Percentiles rank a stretch among this genome's conserved stretches.
These are phyloP conservation scores for Coemansia sp. DNA, from an alignment of 192 early-diverging fungal species.

Conservation along the genomic window DNA sequence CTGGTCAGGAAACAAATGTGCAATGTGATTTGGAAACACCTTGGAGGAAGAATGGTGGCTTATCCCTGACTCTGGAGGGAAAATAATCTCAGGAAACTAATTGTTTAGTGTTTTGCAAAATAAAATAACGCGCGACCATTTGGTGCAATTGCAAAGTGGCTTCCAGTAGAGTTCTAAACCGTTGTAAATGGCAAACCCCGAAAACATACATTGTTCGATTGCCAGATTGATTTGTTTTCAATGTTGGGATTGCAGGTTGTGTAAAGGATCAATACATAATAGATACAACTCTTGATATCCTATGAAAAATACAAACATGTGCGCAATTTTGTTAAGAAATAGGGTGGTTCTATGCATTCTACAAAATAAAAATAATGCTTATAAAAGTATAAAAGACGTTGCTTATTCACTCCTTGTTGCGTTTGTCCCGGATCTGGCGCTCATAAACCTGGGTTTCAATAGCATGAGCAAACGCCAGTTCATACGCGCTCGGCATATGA, in stretches of 20 bases:
- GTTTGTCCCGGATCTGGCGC: conserved; percentile 31
- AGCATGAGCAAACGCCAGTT: conserved; percentile 49
- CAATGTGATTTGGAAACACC: not conserved
- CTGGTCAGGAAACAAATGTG: not conserved
- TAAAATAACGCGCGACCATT: not conserved
- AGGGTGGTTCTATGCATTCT: not conserved
- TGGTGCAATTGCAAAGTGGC: not conserved
- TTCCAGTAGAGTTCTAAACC: not conserved
- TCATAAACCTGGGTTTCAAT: conserved; percentile 53
- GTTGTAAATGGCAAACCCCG: not conserved
- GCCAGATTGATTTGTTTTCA: not conserved
- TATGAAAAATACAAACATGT: not conserved
- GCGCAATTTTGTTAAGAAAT: not conserved
- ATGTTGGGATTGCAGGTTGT: not conserved
- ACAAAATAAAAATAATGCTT: conserved; percentile 1
- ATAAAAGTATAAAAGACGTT: not conserved
- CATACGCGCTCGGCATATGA: conserved; percentile 55
- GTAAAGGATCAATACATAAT: not conserved
- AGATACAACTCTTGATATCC: not conserved
- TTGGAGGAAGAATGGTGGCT: not conserved
- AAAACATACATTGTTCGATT: not conserved
- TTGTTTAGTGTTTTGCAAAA: conserved; percentile 10
- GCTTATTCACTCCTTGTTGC: conserved; percentile 7
- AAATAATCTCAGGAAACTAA: not conserved
- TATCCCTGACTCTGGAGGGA: conserved; percentile 2